A percentile compares a stretch with the other conserved stretches of the same genome.
phyloP scores from a whole-genome alignment of 257 asterid genomes.

The Gentiana straminea region DNA sequence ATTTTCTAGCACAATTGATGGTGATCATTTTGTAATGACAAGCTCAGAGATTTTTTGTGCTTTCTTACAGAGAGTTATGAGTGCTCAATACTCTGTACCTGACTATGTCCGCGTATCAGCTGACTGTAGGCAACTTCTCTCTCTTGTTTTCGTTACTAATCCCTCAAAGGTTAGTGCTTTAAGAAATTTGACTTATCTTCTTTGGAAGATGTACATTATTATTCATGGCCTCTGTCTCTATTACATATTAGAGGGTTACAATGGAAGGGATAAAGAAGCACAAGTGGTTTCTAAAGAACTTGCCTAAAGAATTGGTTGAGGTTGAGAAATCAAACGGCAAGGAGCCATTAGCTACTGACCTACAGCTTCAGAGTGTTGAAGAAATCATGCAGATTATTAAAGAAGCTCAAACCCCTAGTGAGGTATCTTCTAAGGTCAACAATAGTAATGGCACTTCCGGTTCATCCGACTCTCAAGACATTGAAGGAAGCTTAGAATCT shows the following conservation, averaged over 20 bases:
- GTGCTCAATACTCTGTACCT: conserved; percentile 74
- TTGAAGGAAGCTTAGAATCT: conserved; percentile 21
- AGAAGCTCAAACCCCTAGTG: conserved; percentile 42
- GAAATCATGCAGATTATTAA: conserved; percentile 76
- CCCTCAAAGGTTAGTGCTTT: conserved; percentile 53
- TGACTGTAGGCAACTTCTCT: conserved; percentile 85
- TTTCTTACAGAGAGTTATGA: conserved; percentile 72
- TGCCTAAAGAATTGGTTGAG: conserved; percentile 68
- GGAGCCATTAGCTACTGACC: conserved; percentile 31
- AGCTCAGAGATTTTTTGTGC: conserved; percentile 1
- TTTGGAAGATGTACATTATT: background rate
- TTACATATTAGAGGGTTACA: conserved; percentile 47
- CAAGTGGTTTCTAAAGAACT: conserved; percentile 87
- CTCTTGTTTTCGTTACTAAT: conserved; percentile 74
- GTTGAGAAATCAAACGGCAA: conserved; percentile 44
- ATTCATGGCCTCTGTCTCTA: background rate
- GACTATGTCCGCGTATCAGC: conserved; percentile 86
- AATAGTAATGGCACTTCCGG: conserved; percentile 10
- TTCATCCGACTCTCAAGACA: conserved; percentile 18
- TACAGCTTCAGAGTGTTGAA: conserved; percentile 56
- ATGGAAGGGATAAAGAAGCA: conserved; percentile 78
- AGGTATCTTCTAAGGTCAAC: conserved; percentile 4
- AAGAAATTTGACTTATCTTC: background rate
- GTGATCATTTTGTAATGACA: background rate
- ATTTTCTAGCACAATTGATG: background rate